These are phyloP conservation scores for Trichoderma sp. DNA, from an alignment of 2,329 filamentous ascomycete species.

Conservation along the genomic window DNA sequence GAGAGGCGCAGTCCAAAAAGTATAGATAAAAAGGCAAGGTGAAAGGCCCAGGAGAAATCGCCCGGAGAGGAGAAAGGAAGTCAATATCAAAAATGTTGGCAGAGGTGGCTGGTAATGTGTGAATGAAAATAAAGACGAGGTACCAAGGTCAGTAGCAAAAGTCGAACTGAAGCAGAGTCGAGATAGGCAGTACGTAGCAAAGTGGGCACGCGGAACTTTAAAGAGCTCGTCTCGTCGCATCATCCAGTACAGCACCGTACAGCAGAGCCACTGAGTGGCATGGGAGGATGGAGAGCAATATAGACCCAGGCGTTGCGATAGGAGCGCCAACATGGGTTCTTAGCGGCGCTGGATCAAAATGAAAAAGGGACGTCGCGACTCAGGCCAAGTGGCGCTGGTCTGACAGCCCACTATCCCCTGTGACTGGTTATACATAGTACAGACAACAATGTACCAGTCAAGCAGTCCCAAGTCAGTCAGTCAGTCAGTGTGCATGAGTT, in stretches of 20 bases:
- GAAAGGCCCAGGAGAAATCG: neutral
- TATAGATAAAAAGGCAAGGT: neutral
- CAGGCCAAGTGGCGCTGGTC: conserved; percentile 21
- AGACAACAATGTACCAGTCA: neutral
- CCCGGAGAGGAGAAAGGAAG: neutral
- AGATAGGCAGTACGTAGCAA: neutral
- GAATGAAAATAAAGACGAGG: neutral
- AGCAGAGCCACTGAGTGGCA: conserved; percentile 2
- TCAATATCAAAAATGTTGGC: neutral
- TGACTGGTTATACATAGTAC: neutral
- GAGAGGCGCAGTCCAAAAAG: conserved; percentile 24
- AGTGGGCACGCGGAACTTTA: conserved; percentile 14
- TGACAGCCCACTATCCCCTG: conserved; percentile 19
- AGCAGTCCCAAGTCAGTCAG: neutral
- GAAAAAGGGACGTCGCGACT: conserved; percentile 17
- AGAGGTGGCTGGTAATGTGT: neutral
- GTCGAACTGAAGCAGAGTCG: neutral
- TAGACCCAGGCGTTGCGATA: conserved; percentile 14
- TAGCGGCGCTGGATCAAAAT: conserved; percentile 16
- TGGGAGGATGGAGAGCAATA: conserved; percentile 19
- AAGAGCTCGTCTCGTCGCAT: conserved; percentile 16
- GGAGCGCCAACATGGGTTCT: conserved; percentile 17
- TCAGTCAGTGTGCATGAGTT: conserved; percentile 14
- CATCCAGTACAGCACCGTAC: conserved; percentile 8
- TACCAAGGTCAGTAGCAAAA: neutral